Evolutionary conservation across 305 asterid species (phyloP), one percentile per base, ranked within the genome.

Genomic region (Coffea humblotiana): DNA sequence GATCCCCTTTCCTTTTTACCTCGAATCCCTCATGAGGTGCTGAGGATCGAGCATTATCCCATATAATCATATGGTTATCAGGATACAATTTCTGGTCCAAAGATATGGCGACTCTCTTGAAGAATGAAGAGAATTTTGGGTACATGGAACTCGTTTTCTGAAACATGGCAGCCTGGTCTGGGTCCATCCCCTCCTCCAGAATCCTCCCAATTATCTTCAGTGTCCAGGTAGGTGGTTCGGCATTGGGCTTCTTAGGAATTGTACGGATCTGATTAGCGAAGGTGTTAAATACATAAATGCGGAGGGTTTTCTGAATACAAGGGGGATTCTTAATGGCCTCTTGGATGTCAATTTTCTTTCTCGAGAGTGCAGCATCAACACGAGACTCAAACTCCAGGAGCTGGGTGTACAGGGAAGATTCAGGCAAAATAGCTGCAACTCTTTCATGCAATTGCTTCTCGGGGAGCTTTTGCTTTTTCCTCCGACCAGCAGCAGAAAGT

Each of bases 311-410:
- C 87, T 94, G 99, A 71, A 91, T 79, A 80, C 90, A 89, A 2
- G 97, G 83, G 0, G 98, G 99, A 25, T 87, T 90, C 85, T 91
- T 91, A 21, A 92, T 84, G 13, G 98, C 94, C 82, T 96, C 99
- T 77, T 96, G 99, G 83, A 96, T 96, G 78, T 96, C 99, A 45
- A 91, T 90, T 88, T 96, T 96, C 91, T 96, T 94, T 87, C 99
- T 90, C 8, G 88, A 85, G 78, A 96, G 80, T 75, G 98, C 95
- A 61, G 99, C 87, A 87, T 94, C 98, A 67, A 94, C 99, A 18
- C 93, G 93, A 58, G 97, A 90, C 84, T 96, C 99, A 69, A 96
- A 94, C 84, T 96, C 98, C 76, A 96, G 98, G 63, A 96, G 97
- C 86, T 96, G 99, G 29, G 98, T 91, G 81, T 94, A 92, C 49